Base-by-base conservation (phyloP, 2,329 filamentous ascomycete species). In the Salinomyces thailandicus region DNA sequence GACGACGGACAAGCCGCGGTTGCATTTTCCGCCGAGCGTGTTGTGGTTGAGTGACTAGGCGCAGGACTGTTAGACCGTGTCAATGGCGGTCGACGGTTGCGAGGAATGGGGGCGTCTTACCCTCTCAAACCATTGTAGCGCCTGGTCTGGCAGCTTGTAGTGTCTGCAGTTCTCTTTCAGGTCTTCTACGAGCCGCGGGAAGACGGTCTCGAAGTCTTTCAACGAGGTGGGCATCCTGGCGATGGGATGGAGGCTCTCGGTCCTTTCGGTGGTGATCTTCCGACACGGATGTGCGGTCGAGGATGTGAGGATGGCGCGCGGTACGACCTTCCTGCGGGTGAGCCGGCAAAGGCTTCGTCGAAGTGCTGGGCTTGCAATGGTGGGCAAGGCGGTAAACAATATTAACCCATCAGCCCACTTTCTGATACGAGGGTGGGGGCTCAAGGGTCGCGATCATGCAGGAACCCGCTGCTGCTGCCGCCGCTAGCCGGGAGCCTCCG, bases 1-100 rank as follows among this genome's bases (percentile, higher is more conserved):
- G 49, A 91, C 81, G 42, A 96, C 89, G 32, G 87, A 96, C 77
- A 98, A 93, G 67, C 91, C 91, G 57, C 91, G 85, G 69, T 98
- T 98, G 71, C 87, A 94, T 72, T 98, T 98, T 59, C 91, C 91
- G 51, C 91, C 91, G 36, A 91, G 69, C 5, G 85, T 77, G 67
- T 98, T 98, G 67, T 77, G 73, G 58, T 87, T 75, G 54, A 96
- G 73, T 44, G 74, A 81, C 85, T 95, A 37, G 24, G 28, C 13
- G n/a, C 26, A 31, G 38, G 42, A n/a, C 22, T 31, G 40, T 38
- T 30, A 49, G 46, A 33, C 9, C 2, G 22, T 26, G 39, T 50
- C 47, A 48, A 47, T 42, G 24, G 34, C n/a, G n/a, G 17, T 33
- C 29, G 19, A 32, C 44, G 26, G 11, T 17, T 13, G 13, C 8